Base-by-base conservation (phyloP, 2,329 filamentous ascomycete species). In the Xylariaceae sp. region DNA sequence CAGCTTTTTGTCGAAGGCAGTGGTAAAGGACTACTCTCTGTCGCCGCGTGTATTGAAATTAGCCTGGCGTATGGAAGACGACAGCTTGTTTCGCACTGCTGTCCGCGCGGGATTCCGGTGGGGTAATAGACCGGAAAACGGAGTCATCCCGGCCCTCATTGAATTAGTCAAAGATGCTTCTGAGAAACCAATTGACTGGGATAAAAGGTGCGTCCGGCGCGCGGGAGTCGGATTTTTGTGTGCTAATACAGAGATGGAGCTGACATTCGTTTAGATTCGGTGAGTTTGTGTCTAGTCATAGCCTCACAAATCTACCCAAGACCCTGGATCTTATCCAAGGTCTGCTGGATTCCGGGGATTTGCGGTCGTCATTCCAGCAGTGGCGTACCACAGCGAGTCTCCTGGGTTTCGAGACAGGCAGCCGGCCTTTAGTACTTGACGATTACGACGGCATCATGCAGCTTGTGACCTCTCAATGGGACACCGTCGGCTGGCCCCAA, bases 391-490 rank as follows among this genome's bases (percentile, higher is more conserved):
- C 41, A 7, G 40, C 32, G 13, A 13, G 47, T 16, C 29, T 50
- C 3, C 16, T 34, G 32, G 32, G 7, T n/a, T 49, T 53, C 16
- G 49, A 49, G 34, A 13, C 16, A n/a, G n/a, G n/a, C 8, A 49
- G 42, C 29, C 4, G 26, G 29, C 15, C 34, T 37, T 18, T 56
- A 3, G 16, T 1, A 47, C 7, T 47, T 15, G 50, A 39, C 8
- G 54, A 56, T 40, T 29, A 56, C 29, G 54, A 56, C 50, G 32
- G 36, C 7, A 26, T 53, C 8, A 7, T 56, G 18, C 32, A 49
- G 15, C 34, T 53, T 22, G 19, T 13, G 15, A 21, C 46, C 43
- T 29, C n/a, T 13, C 49, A 34, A 13, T 53, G 49, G 49, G 50
- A 34, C 22, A 47, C 53, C 32, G n/a, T 13, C 5, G 22, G 22